Evolutionary conservation across 768 basidiomycete genomes (phyloP), one percentile per base, ranked within the genome.

Genomic region (Exsudoporus frostii): DNA sequence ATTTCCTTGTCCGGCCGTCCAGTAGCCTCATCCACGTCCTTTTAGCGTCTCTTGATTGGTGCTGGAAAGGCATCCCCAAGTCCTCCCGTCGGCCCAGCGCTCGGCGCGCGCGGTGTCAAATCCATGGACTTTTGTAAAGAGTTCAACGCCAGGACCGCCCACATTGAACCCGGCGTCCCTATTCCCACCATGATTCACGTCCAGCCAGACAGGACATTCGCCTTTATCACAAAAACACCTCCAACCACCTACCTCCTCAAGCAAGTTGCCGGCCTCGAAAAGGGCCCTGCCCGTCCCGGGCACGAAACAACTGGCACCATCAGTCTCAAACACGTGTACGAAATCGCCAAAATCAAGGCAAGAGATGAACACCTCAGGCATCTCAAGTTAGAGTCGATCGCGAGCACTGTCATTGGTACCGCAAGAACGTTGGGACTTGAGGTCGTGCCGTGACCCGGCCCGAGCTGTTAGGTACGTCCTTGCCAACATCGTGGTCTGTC

Each of bases 71-170:
- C 96, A 33, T 88, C 95, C 25, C 95, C 96, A 17, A 90, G 92
- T 36, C 96, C 96, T 51, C 96, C 96, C 9, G 89, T 99, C 47
- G 96, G 96, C 65, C 96, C 96, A 50, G 96, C 95, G 30, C 83
- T 99, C 48, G 97, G 97, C 76, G 96, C 97, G 58, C 85, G 92
- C 65, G 97, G 97, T 63, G 95, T 99, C 61, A 98, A 97, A 74
- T 93, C 94, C 25, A 98, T 98, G 90, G 97, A 99, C 75, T 99
- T 99, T 68, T 97, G 94, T 79, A 99, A 98, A 71, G 94, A 98
- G 70, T 99, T 98, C 76, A 99, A 99, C 67, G 95, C 96, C n/a
- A 86, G 87, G 58, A 98, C 96, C 19, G 87, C 91, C 30, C 87
- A 92, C 68, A 80, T 96, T 34, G 81, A 85, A 56, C 84, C 87